Conservation (phyloP, 2,329 filamentous ascomycete species). For the Aspergillus piperis region DNA sequence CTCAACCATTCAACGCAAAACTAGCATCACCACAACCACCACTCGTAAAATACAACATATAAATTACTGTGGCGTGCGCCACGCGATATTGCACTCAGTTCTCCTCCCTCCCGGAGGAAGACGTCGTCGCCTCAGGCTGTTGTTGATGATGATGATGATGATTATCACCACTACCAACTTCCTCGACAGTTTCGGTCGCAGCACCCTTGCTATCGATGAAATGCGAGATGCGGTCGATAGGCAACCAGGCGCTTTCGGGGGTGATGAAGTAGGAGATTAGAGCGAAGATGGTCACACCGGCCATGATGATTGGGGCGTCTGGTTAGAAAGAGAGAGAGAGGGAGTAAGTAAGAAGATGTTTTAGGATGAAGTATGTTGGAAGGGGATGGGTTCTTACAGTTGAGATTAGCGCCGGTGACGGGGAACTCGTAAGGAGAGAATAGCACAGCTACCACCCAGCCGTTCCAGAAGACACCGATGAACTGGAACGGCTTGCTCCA, state of each 20-base stretch:
- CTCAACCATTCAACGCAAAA: not conserved
- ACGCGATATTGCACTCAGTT: not conserved
- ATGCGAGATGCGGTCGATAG: conserved; percentile 47
- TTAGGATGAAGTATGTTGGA: not conserved
- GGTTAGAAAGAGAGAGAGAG: not conserved
- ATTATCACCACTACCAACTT: conserved; percentile 16
- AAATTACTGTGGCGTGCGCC: not conserved
- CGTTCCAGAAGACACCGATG: conserved; percentile 53
- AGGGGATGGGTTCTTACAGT: conserved; percentile 37
- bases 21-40: not conserved
- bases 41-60: not conserved
- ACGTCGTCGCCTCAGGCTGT: not conserved
- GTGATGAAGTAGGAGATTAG: conserved; percentile 53
- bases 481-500: conserved; percentile 52
- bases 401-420: conserved; percentile 46
- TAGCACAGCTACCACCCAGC: conserved; percentile 52
- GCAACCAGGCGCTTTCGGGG: conserved; percentile 51
- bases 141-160: not conserved
- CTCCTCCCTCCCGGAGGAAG: not conserved
- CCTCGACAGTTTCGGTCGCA: conserved; percentile 29
- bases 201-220: conserved; percentile 44
- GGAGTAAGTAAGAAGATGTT: not conserved
- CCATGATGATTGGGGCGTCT: conserved; percentile 57
- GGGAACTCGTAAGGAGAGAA: conserved; percentile 52
- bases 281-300: conserved; percentile 51